These are phyloP conservation scores for Nannochloropsis salina DNA, from an alignment of 108 stramenopile genomes.

Conservation along the genomic window DNA sequence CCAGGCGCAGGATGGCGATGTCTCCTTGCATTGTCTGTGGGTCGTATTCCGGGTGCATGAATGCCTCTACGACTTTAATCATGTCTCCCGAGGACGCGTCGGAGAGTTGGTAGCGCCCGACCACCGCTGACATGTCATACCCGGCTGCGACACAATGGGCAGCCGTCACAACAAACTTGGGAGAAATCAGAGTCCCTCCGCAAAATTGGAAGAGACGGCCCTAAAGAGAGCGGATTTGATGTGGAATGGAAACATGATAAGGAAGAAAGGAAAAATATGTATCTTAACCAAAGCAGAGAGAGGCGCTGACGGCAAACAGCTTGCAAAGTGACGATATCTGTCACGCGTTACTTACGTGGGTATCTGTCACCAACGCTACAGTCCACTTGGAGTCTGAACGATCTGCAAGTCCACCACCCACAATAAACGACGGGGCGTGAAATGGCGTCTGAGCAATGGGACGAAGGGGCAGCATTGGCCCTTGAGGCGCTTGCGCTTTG, in stretches of 20 bases:
- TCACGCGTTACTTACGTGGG: not conserved
- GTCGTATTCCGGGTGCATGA: not conserved
- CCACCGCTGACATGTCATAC: not conserved
- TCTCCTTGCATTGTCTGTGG: not conserved
- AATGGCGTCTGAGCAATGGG: not conserved
- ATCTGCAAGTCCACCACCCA: conserved; percentile 2
- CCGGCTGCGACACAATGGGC: not conserved
- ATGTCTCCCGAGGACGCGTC: not conserved
- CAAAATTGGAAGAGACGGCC: conserved; percentile 15
- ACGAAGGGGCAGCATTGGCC: not conserved
- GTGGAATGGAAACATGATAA: not conserved
- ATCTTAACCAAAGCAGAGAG: too few species aligned
- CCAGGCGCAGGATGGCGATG: not conserved
- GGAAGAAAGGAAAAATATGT: not conserved
- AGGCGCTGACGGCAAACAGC: too few species aligned
- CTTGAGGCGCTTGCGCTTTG: not conserved
- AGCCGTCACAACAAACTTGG: conserved; percentile 3
- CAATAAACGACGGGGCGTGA: not conserved
- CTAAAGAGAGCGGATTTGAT: not conserved
- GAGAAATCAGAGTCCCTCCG: not conserved
- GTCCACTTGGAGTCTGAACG: not conserved
- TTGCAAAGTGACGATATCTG: too few species aligned
- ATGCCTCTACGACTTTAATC: not conserved
- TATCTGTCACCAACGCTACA: not conserved
- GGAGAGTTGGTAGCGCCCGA: not conserved